Percentiles rank a stretch among this genome's conserved stretches.
Conservation (phyloP, 768 basidiomycete species). For the Termitomyces sp. region DNA sequence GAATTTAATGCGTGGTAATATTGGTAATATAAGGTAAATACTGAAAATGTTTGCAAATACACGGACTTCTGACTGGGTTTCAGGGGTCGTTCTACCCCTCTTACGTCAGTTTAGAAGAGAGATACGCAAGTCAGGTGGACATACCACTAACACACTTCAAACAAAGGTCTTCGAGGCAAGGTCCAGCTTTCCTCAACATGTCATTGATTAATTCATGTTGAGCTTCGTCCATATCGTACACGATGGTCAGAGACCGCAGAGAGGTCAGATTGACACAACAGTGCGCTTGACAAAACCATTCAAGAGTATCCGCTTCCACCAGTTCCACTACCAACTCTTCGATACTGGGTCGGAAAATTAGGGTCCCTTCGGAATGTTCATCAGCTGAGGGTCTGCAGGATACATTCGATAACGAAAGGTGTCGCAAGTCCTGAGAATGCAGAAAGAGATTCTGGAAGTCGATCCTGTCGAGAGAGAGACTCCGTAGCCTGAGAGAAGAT, state of each 20-base stretch:
- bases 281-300: constrained; percentile 6
- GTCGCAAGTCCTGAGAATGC: not conserved
- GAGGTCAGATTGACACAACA: constrained; percentile 5
- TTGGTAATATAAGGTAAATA: no score
- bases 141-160: constrained; percentile 1
- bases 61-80: no score
- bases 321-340: constrained; percentile 1
- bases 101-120: not conserved
- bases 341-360: not conserved
- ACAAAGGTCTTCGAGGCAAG: not conserved
- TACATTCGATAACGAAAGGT: constrained; percentile 1
- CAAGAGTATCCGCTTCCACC: not conserved
- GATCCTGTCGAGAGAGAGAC: not conserved
- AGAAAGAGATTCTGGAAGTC: constrained; percentile 6
- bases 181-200: not conserved
- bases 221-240: not conserved
- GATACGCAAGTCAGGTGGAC: not conserved
- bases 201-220: not conserved
- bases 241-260: constrained; percentile 4
- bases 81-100: not conserved
- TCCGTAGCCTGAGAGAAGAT: not conserved
- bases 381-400: not conserved
- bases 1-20: no score
- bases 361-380: not conserved
- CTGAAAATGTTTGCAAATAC: no score